Conservation (phyloP, 148 eudicot species). For the Amaranthus palmeri region DNA sequence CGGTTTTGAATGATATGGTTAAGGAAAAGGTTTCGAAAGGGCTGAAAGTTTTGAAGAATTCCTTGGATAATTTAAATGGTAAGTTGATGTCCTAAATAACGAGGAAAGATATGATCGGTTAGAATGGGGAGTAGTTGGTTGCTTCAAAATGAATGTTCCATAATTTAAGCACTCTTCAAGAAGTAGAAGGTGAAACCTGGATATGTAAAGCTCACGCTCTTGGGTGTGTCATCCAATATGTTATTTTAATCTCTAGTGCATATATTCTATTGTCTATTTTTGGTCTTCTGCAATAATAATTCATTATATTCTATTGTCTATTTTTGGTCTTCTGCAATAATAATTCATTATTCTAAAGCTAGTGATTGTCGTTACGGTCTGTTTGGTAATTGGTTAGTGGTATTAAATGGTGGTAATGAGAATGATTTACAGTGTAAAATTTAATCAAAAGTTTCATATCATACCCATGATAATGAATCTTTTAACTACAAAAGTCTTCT, state of each 20-base stretch:
- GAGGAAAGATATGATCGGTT: constrained; percentile 3
- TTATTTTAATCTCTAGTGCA: background rate
- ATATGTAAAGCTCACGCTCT: background rate
- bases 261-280: background rate
- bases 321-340: too few species aligned
- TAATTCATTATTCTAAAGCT: too few species aligned
- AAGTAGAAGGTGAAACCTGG: background rate
- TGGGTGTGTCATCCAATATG: background rate
- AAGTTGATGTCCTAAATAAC: background rate
- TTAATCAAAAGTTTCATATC: too few species aligned
- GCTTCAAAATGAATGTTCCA: constrained; percentile 24
- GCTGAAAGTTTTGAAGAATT: background rate
- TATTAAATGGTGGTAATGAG: too few species aligned
- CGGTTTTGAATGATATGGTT: background rate
- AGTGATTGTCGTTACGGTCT: too few species aligned
- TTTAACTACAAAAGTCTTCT: too few species aligned
- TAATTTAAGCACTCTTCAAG: background rate
- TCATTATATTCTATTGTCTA: background rate
- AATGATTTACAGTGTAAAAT: too few species aligned
- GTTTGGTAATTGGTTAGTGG: too few species aligned
- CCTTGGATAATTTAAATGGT: background rate
- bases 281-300: too few species aligned
- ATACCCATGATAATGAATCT: too few species aligned
- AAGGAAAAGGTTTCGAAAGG: background rate
- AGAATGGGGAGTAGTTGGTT: constrained; percentile 21